A percentile compares a stretch with the other conserved stretches of the same genome.
These are phyloP conservation scores for Stevia rebaudiana DNA, from an alignment of 140 eudicot species.

Conservation along the genomic window DNA sequence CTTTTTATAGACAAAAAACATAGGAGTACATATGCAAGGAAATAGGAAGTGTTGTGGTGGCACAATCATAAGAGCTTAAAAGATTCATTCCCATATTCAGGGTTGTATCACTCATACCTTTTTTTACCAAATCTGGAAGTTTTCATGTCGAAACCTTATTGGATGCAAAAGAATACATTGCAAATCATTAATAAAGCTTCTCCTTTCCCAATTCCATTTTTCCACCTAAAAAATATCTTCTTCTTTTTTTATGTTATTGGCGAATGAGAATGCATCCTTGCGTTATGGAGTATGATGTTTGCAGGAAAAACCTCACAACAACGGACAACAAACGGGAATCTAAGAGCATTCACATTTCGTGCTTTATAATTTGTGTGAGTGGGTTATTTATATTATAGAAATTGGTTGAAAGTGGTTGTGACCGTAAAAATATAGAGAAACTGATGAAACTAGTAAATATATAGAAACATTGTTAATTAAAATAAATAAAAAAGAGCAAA, in stretches of 20 bases:
- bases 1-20: constrained; percentile 39
- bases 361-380: too few relatives aligned
- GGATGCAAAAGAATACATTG: constrained; percentile 45
- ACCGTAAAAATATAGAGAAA: too few relatives aligned
- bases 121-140: constrained; percentile 33
- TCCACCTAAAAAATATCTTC: constrained; percentile 17
- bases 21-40: constrained; percentile 18
- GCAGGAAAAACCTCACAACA: neutral
- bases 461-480: too few relatives aligned
- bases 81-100: constrained; percentile 22
- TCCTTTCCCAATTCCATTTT: constrained; percentile 24
- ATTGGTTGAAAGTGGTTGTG: too few relatives aligned
- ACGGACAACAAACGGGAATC: neutral
- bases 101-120: constrained; percentile 12
- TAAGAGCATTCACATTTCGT: too few relatives aligned
- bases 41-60: constrained; percentile 22
- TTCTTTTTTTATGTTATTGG: neutral
- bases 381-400: too few relatives aligned
- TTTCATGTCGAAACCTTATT: constrained; percentile 37
- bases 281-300: neutral
- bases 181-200: constrained; percentile 32
- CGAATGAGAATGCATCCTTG: constrained; percentile 20
- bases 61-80: constrained; percentile 20
- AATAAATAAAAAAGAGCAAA: too few relatives aligned
- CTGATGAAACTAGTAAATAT: too few relatives aligned